Evolutionary conservation across 2,329 filamentous ascomycete species (phyloP), one percentile per base, ranked within the genome.

Genomic region (Cylindrodendrum hubeiense): DNA sequence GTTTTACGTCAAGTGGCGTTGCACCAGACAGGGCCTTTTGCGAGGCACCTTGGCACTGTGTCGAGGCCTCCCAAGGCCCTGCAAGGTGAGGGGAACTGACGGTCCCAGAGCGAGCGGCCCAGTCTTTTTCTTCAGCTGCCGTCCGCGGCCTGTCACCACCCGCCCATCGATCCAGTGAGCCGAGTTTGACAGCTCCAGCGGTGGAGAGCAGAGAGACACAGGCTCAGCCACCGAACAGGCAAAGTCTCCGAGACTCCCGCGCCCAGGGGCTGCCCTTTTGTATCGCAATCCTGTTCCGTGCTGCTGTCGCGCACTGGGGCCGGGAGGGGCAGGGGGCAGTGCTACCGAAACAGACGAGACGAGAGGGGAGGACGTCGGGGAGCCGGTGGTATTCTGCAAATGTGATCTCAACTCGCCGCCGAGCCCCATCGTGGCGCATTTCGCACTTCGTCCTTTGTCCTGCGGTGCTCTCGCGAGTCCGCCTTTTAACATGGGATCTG

Each of bases 1-100:
- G 53, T 19, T 62, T 70, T 69, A 63, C 62, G 62, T 73, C 70
- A 66, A 70, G 68, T 70, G 70, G 70, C 70, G 68, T 62, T 55
- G 68, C 61, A 70, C 57, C 49, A 62, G 47, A 22, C 47, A 26
- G 55, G 46, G 47, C 33, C 56, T 47, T 37, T 52, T 52, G 56
- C 49, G 21, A 53, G 57, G 17, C 37, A 34, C 33, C 15, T 13
- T 34, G 15, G 33, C 33, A 39, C 37, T n/a, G 37, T 39, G 37
- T 39, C 37, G 37, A 39, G 26, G 15, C n/a, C 46, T 50, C 26
- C 26, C n/a, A 7, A 33, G 26, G 46, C 46, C 26, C 7, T 39
- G 37, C n/a, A 17, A 39, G 37, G 37, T 39, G 37, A 39, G 37
- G 37, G 17, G 37, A 39, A 17, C 5, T n/a, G 9, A 34, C 5